phyloP scores from a whole-genome alignment of 352 stramenopile genomes.

The Pythium chondricola region DNA sequence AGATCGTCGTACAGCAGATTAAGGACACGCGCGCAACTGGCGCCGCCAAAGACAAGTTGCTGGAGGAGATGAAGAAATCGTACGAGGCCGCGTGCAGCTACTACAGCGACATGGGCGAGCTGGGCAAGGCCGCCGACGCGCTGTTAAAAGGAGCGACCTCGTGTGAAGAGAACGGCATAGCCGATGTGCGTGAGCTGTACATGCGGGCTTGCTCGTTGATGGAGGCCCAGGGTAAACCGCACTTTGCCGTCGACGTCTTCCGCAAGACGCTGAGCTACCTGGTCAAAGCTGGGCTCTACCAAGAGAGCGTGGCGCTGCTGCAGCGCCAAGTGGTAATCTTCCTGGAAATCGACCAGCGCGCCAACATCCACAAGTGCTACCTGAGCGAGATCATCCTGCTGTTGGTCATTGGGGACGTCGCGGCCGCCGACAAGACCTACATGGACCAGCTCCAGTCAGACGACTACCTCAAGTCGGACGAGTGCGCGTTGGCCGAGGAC shows the following conservation, averaged over 20 bases:
- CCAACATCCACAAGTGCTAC: conserved; percentile 72
- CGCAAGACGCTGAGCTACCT: conserved; percentile 74
- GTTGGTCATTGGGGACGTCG: conserved; percentile 50
- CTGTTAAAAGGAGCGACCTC: conserved; percentile 55
- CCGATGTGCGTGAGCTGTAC: conserved; percentile 55
- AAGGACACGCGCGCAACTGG: conserved; percentile 38
- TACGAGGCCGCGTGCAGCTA: conserved; percentile 59
- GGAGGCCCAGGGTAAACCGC: conserved; percentile 74
- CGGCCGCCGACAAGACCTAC: conserved; percentile 71
- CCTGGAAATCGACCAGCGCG: conserved; percentile 51
- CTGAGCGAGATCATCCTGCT: conserved; percentile 63
- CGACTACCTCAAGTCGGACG: conserved; percentile 61
- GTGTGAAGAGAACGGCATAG: conserved; percentile 39
- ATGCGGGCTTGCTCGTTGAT: conserved; percentile 62
- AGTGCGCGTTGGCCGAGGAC: conserved; percentile 71
- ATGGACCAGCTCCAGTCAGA: conserved; percentile 75
- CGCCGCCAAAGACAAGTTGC: conserved; percentile 22
- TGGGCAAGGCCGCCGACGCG: conserved; percentile 75
- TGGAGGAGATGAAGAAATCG: conserved; percentile 39
- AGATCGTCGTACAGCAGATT: conserved; percentile 62
- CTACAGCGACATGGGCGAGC: conserved; percentile 79
- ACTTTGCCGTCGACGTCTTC: conserved; percentile 78
- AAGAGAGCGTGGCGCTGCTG: conserved; percentile 40
- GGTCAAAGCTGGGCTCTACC: conserved; percentile 43
- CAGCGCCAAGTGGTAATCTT: conserved; percentile 50